Conservation (phyloP, 2,329 filamentous ascomycete species). For the Ascosphaera pollenicola region DNA sequence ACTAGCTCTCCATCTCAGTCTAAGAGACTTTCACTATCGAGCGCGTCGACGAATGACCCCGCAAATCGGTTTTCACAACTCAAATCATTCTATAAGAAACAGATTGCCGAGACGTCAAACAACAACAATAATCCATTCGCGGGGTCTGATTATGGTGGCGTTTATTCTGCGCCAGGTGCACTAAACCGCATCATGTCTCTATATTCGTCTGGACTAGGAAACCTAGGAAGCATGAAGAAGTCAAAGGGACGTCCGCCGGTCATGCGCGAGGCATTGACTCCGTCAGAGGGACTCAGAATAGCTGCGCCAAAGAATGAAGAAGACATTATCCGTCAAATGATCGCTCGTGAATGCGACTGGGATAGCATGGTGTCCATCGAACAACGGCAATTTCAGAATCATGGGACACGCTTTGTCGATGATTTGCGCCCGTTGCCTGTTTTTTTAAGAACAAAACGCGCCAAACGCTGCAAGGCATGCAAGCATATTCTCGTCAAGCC, state of each 20-base stretch:
- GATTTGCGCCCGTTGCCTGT: conserved; percentile 65
- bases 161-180: conserved; percentile 54
- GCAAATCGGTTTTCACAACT: conserved; percentile 41
- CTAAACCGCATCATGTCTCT: conserved; percentile 78
- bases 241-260: conserved; percentile 42
- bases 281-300: conserved; percentile 48
- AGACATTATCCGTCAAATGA: conserved; percentile 36
- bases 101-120: conserved; percentile 42
- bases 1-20: not conserved
- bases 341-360: conserved; percentile 33
- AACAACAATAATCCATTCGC: conserved; percentile 27
- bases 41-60: not conserved
- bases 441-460: conserved; percentile 72
- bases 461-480: conserved; percentile 79
- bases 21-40: not conserved
- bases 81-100: conserved; percentile 59
- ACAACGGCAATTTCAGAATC: conserved; percentile 29
- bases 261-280: conserved; percentile 58
- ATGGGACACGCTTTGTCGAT: conserved; percentile 38
- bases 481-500: conserved; percentile 91
- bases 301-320: conserved; percentile 38
- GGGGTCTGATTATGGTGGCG: conserved; percentile 23
- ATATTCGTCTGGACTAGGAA: conserved; percentile 44
- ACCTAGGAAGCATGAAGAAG: conserved; percentile 34
- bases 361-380: conserved; percentile 34